Evolutionary conservation across 345 rosid genomes (phyloP), one percentile per base, ranked within the genome.

Genomic region (Raphanus raphanistrum): DNA sequence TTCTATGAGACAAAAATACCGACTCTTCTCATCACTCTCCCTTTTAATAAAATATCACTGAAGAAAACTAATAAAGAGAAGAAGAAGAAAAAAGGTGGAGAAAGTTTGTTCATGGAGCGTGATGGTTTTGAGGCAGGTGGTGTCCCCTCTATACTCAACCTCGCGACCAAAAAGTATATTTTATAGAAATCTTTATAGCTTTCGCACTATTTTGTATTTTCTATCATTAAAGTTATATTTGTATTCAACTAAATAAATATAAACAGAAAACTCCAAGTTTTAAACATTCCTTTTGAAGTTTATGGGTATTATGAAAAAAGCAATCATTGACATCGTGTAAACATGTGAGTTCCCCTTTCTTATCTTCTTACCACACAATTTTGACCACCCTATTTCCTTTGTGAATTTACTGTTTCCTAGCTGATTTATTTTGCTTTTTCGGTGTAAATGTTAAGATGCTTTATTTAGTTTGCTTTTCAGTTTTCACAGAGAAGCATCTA

Each of bases 1-100:
- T 73, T 76, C 80, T 71, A 62, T 76, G 77, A 80, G 82, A 80
- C 82, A 80, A 75, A 75, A 80, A 80, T 71, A 75, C 75, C 80
- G 52, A 68, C 81, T 72, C 84, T 81, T 81, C 80, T 71, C 81
- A 78, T 80, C 83, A 71, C 80, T 76, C 77, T 32, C 61, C 61
- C 60, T 62, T 81, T 43, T 31, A 78, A 65, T 64, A 65, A 71
- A 60, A 57, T 10, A 50, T 50, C 57, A 58, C 67, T 66, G 77
- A 78, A 67, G 81, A 72, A 78, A 78, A 73, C 70, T 48, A 73
- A 73, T 35, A 73, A 73, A 73, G 74, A 38, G 76, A 57, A 54
- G 16, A 64, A 60, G 77, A 57, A 38, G 43, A 62, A 3, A 25
- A 74, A 70, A 75, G 58, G 55, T 63, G 63, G 72, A 80, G 60